Evolutionary conservation across 176 grass and related monocot genomes (phyloP), one percentile per base, ranked within the genome.

Genomic region (Lolium perenne): DNA sequence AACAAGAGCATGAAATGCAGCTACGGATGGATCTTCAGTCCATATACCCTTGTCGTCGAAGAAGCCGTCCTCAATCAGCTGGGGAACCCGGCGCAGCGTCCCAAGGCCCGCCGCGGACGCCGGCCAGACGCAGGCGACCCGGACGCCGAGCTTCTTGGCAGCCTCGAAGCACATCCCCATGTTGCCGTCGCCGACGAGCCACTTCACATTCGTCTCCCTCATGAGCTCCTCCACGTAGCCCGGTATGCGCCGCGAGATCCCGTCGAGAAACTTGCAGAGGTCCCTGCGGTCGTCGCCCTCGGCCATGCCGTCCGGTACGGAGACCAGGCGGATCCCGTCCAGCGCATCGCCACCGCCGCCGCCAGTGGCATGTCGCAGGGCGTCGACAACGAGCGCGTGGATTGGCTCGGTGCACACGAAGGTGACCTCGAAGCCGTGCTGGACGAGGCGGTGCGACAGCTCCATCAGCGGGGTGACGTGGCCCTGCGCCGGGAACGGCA

Each of bases 401-500:
- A 84, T 65, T 21, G 90, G 85, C 41, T 90, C 87, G 47, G 93
- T 94, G 87, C 92, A 92, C 51, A 90, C 20, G 64, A 95, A 92
- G 85, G 87, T 95, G 66, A 95, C 85, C 79, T 90, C 81, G 93
- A 95, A 81, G 50, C 90, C 93, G 12, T 81, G 87, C n/a, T 89
- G 81, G 16, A 86, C 90, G 13, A 95, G 91, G 67, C 68, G 65
- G 90, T 95, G 93, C 53, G 93, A 90, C 50, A 92, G 90, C 87
- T 90, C 93, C 93, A 95, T 90, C 46, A 95, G 48, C 56, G 93
- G 93, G 17, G 92, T 91, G 77, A 99, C 72, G 77, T 99, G 97
- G 71, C 97, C 97, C 72, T 96, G 97, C 22, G 97, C 94, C 17
- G 97, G 94, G 89, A 96, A 93, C 40, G 97, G 90, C 13, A 99